These are phyloP conservation scores for Sphagnum magellanicum DNA, from an alignment of 228 moss, liverwort and hornwort genomes.

Conservation along the genomic window DNA sequence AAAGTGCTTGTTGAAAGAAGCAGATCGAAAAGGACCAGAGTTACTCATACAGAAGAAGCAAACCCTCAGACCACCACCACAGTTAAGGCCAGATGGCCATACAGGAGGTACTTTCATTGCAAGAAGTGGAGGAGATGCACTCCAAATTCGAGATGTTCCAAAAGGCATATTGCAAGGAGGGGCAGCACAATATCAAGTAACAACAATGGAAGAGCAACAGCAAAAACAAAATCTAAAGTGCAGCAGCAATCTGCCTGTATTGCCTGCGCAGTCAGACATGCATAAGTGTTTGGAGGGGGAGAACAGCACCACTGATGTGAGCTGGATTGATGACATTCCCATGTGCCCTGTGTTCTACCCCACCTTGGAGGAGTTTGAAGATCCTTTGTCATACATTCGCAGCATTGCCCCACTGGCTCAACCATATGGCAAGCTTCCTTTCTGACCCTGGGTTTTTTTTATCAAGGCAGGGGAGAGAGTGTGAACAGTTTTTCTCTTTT, in stretches of 20 bases:
- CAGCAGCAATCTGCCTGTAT: constrained; percentile 15
- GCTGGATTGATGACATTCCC: constrained; percentile 20
- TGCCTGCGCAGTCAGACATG: constrained; percentile 8
- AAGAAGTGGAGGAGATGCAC: constrained; percentile 26
- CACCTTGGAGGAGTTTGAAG: constrained; percentile 31
- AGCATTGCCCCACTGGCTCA: constrained; percentile 23
- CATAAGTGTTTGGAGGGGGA: constrained; percentile 17
- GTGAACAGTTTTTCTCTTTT: too few species aligned
- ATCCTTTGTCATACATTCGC: constrained; percentile 33
- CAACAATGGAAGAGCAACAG: constrained; percentile 7
- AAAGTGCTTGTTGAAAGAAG: constrained; percentile 1
- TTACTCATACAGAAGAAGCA: constrained; percentile 1
- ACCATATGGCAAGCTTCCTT: constrained; percentile 7
- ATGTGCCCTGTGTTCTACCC: constrained; percentile 35
- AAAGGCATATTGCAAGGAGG: constrained; percentile 17
- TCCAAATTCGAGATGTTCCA: constrained; percentile 15
- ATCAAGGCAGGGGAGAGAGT: too few species aligned
- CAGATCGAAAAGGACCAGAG: constrained; percentile 1
- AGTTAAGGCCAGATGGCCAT: neutral
- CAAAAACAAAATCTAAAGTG: neutral
- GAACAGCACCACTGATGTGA: constrained; percentile 11
- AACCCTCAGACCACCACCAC: neutral
- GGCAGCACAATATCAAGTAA: neutral
- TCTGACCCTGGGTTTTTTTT: too few species aligned
- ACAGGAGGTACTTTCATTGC: constrained; percentile 13